These are phyloP conservation scores for Beauveria asiatica DNA, from an alignment of 2,329 filamentous ascomycete species.

Conservation along the genomic window DNA sequence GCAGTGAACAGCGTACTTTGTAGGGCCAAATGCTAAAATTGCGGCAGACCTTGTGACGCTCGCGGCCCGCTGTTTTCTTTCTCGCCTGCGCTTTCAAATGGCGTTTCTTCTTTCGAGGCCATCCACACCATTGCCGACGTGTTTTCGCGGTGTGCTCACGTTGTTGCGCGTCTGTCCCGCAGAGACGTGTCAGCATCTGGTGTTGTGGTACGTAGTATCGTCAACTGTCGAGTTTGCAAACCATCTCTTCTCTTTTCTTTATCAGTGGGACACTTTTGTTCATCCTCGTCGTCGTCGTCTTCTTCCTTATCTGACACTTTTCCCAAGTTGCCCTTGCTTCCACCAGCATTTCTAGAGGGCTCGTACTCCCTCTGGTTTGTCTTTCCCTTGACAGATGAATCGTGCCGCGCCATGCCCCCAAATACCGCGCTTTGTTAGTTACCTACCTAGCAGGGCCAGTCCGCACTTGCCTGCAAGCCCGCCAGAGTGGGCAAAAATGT, in stretches of 20 bases:
- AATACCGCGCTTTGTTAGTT: neutral
- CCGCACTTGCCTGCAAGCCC: neutral
- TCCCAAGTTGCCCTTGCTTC: too few relatives aligned
- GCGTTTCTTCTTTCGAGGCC: neutral
- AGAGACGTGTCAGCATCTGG: too few relatives aligned
- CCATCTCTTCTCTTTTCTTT: too few relatives aligned
- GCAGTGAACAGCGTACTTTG: neutral
- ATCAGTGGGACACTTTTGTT: too few relatives aligned
- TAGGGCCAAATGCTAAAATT: constrained; percentile 5
- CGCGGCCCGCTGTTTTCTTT: constrained; percentile 4
- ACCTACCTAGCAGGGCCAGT: neutral
- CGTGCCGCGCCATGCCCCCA: neutral
- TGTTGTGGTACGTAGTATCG: too few relatives aligned
- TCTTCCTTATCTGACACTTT: too few relatives aligned
- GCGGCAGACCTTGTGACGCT: constrained; percentile 9
- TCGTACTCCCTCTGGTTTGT: too few relatives aligned
- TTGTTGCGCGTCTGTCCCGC: neutral
- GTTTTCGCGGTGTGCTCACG: neutral
- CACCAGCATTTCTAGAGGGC: too few relatives aligned
- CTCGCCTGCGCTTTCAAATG: neutral
- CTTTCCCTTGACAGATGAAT: neutral
- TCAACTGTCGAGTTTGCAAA: too few relatives aligned
- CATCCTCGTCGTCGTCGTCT: too few relatives aligned
- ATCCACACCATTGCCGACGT: neutral
- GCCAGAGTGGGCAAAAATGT: neutral